These are phyloP conservation scores for Pseudonitzschia multistriata DNA, from an alignment of 108 stramenopile genomes.

Conservation along the genomic window DNA sequence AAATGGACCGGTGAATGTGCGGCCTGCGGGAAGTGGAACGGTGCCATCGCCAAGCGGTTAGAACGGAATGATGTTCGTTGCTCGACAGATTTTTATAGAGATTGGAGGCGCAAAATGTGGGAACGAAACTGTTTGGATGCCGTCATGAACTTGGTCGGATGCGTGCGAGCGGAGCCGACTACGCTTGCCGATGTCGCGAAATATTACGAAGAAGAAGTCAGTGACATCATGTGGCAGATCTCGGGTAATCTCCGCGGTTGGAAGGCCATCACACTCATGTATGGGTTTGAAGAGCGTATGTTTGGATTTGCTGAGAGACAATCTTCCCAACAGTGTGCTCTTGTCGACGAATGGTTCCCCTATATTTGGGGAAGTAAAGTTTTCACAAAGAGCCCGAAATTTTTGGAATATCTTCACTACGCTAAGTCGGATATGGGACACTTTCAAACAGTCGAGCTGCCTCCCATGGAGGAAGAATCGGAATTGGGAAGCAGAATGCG, in stretches of 20 bases:
- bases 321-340: constrained; percentile 45
- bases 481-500: constrained; percentile 42
- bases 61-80: constrained; percentile 59
- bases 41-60: constrained; percentile 65
- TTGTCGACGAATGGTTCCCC: constrained; percentile 70
- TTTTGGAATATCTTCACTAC: constrained; percentile 69
- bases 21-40: constrained; percentile 83
- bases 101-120: constrained; percentile 86
- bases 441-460: constrained; percentile 46
- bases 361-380: constrained; percentile 53
- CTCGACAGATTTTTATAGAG: constrained; percentile 70
- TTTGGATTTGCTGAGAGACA: constrained; percentile 67
- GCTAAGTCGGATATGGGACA: constrained; percentile 59
- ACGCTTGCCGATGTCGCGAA: constrained; percentile 67
- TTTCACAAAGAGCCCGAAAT: constrained; percentile 47
- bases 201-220: constrained; percentile 76
- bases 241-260: constrained; percentile 62
- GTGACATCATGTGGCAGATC: constrained; percentile 82
- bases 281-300: constrained; percentile 83
- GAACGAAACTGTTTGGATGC: constrained; percentile 68
- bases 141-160: constrained; percentile 67
- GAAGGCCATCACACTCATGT: constrained; percentile 73
- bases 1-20: constrained; percentile 76
- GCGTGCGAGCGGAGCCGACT: constrained; percentile 69
- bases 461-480: constrained; percentile 25